Evolutionary conservation across 352 stramenopile species (phyloP).

Genomic region (Heterotrichella gracilis): DNA sequence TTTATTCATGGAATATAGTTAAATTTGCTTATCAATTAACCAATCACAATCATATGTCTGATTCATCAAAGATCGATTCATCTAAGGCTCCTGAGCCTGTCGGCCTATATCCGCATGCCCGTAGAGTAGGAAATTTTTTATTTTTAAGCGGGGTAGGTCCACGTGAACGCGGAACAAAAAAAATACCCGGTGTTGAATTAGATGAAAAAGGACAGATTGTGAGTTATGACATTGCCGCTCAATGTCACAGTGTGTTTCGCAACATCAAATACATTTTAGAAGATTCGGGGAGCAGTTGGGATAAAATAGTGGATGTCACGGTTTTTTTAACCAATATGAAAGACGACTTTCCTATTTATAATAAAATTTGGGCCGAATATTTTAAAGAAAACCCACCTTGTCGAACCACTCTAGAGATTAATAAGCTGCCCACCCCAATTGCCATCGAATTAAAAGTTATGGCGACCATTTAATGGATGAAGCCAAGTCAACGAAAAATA

Average conservation of each 20-base stretch:
- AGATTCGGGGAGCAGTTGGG: neutral
- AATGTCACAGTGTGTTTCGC: constrained; percentile 1
- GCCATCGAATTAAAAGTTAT: neutral
- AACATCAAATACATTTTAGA: neutral
- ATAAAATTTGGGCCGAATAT: neutral
- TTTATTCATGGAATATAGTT: neutral
- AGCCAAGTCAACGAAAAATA: too few species aligned
- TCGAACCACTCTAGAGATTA: neutral
- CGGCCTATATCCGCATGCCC: neutral
- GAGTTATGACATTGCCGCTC: neutral
- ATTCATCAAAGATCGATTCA: neutral
- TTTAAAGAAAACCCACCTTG: constrained; percentile 7
- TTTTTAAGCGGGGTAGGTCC: neutral
- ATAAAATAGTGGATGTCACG: neutral
- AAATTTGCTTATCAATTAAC: neutral
- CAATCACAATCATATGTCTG: neutral
- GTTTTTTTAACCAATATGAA: constrained; percentile 9
- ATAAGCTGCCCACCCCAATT: neutral
- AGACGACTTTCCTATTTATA: neutral
- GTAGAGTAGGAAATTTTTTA: neutral
- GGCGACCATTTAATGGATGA: too few species aligned
- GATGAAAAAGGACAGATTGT: neutral
- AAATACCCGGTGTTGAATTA: constrained; percentile 4
- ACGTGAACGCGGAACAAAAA: neutral
- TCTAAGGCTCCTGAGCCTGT: neutral